Evolutionary conservation across 1,139 yeast genomes (phyloP).

Genomic region (Candida sp.): DNA sequence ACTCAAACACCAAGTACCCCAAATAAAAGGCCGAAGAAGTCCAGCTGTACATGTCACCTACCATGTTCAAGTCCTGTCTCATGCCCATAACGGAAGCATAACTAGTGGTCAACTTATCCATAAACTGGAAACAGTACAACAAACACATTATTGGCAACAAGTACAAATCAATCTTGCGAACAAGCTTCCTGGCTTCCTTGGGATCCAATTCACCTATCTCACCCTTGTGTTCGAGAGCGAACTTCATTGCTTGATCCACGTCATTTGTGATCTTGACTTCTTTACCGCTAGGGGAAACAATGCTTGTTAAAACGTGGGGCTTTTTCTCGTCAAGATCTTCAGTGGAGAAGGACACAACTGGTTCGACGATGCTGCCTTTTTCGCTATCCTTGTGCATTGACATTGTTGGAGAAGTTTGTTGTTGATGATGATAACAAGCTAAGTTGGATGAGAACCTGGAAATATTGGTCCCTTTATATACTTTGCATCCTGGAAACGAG

Average conservation of each 20-base stretch:
- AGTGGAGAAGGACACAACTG: slow-evolving; percentile 10
- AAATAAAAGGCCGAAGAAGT: slow-evolving; percentile 61
- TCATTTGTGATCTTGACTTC: slow-evolving; percentile 32
- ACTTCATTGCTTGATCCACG: slow-evolving; percentile 38
- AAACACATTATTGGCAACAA: slow-evolving; percentile 60
- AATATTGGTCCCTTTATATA: too few species aligned
- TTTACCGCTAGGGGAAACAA: slow-evolving; percentile 32
- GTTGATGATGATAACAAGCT: too few species aligned
- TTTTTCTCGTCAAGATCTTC: slow-evolving; percentile 8
- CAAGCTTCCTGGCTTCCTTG: slow-evolving; percentile 20
- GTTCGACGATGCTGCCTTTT: slow-evolving; percentile 1
- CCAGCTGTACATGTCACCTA: slow-evolving; percentile 58
- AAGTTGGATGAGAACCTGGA: too few species aligned
- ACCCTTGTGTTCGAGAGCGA: slow-evolving; percentile 22
- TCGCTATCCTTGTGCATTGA: slow-evolving; percentile 4
- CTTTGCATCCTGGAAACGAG: too few species aligned
- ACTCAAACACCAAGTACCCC: slow-evolving; percentile 53
- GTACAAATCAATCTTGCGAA: slow-evolving; percentile 55
- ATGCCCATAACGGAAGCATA: slow-evolving; percentile 68
- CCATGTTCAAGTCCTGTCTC: slow-evolving; percentile 49
- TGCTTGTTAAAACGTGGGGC: slow-evolving; percentile 25
- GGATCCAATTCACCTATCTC: slow-evolving; percentile 20
- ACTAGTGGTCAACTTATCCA: slow-evolving; percentile 66
- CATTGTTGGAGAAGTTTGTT: neutral
- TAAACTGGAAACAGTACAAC: slow-evolving; percentile 60